Evolutionary conservation across 2,329 filamentous ascomycete genomes (phyloP), one percentile per base, ranked within the genome.

Genomic region (Neonectria hederae): DNA sequence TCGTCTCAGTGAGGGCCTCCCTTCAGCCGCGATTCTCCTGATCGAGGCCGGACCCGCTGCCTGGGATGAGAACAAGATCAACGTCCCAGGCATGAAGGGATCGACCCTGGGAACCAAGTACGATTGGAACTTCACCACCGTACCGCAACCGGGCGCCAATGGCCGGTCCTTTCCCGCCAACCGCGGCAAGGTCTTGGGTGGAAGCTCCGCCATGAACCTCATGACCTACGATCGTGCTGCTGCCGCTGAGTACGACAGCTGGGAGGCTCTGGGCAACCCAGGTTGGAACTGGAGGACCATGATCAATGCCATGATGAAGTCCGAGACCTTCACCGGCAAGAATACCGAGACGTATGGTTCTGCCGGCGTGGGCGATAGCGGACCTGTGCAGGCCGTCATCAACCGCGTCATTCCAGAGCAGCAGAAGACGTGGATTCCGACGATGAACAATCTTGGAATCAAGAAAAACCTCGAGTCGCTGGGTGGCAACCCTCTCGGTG

Each of bases 111-210:
- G 69, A 1, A 65, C 74, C 2, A 48, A 54, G 2, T 75, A 75
- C 55, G 77, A 84, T 66, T 82, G 83, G 76, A 81, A 80, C 65
- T 83, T 84, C 69, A 78, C 80, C 4, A 81, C 83, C 0, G 72
- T 77, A 8, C 74, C 80, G 0, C 82, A 84, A 55, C 54, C 74
- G 1, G 68, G 71, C n/a, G 77, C 83, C 5, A 77, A 79, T 17
- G 76, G 77, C 14, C 78, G 82, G 1, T 68, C 76, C 3, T 79
- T 84, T 13, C 62, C 72, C 4, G 81, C 83, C 48, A 80, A 80
- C 24, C 78, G 83, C 6, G 84, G 82, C 35, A 82, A 82, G 54
- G 81, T 84, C 0, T 76, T 87, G 0, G 84, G 84, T 5, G 84
- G 84, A 10, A 81, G 80, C 14, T 82, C 67, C 1, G 60, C 66